phyloP scores from a whole-genome alignment of 208 protist species.

The Cochliopodium minus region DNA sequence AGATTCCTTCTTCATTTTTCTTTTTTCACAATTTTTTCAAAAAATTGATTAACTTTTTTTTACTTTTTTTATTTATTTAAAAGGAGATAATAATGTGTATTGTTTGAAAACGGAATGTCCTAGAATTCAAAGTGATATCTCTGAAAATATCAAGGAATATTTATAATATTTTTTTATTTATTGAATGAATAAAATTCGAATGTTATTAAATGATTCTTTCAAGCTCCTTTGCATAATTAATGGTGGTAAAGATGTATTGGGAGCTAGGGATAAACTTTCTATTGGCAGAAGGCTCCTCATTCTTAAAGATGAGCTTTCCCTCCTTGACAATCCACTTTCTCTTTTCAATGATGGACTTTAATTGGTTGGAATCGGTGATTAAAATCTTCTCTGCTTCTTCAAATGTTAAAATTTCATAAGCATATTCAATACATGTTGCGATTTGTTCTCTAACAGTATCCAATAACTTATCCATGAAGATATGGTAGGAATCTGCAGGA shows the following conservation, averaged over 20 bases:
- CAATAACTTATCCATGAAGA: constrained; percentile 63
- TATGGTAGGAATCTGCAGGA: constrained; percentile 61
- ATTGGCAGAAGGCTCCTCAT: neutral
- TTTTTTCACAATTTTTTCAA: no score
- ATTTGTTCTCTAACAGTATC: constrained; percentile 64
- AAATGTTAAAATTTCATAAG: constrained; percentile 55
- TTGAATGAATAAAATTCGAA: no score
- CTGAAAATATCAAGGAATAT: no score
- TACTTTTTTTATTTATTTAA: no score
- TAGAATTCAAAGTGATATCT: no score
- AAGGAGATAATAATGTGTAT: no score
- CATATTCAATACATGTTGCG: constrained; percentile 53
- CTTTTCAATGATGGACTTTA: constrained; percentile 31
- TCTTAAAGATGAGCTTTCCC: neutral
- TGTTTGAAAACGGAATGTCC: no score
- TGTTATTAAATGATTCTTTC: constrained; percentile 20
- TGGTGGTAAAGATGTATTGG: constrained; percentile 11
- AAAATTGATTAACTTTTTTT: no score
- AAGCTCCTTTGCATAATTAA: constrained; percentile 19
- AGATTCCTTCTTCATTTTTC: no score
- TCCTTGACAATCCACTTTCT: constrained; percentile 7
- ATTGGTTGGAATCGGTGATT: constrained; percentile 49
- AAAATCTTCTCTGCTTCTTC: constrained; percentile 53
- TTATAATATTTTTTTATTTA: no score
- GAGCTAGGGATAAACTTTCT: neutral